Conservation (phyloP, 169 alveolate species). For the Theileria equi region DNA sequence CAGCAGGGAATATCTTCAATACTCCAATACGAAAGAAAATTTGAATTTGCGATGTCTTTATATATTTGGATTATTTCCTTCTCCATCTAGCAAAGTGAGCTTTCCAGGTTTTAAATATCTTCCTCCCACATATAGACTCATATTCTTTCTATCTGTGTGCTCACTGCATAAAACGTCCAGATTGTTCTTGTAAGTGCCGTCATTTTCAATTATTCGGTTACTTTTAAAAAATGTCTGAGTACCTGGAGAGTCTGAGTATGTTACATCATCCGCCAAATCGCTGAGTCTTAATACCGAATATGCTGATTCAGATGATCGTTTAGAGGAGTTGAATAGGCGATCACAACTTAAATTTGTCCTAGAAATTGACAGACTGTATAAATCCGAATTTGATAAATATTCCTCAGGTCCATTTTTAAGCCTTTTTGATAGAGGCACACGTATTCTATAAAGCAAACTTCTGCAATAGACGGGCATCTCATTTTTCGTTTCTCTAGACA, state of each 20-base stretch:
- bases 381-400: background rate
- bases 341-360: slow-evolving; percentile 32
- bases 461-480: slow-evolving; percentile 57
- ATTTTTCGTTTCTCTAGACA: background rate
- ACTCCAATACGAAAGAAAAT: too few species aligned
- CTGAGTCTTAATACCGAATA: slow-evolving; percentile 18
- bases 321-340: slow-evolving; percentile 12
- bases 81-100: background rate
- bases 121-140: too few species aligned
- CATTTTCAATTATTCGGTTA: too few species aligned
- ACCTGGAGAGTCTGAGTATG: too few species aligned
- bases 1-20: too few species aligned
- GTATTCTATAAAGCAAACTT: slow-evolving; percentile 42
- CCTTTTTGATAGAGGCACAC: slow-evolving; percentile 60
- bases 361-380: background rate
- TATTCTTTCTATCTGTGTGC: too few species aligned
- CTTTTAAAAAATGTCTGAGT: too few species aligned
- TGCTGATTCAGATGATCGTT: background rate
- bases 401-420: slow-evolving; percentile 39
- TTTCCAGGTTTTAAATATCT: background rate
- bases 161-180: too few species aligned
- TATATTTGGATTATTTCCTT: too few species aligned
- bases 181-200: too few species aligned
- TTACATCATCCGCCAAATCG: background rate
- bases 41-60: too few species aligned